phyloP scores from a whole-genome alignment of 2,329 filamentous ascomycete species.

The Diplodia seriata region DNA sequence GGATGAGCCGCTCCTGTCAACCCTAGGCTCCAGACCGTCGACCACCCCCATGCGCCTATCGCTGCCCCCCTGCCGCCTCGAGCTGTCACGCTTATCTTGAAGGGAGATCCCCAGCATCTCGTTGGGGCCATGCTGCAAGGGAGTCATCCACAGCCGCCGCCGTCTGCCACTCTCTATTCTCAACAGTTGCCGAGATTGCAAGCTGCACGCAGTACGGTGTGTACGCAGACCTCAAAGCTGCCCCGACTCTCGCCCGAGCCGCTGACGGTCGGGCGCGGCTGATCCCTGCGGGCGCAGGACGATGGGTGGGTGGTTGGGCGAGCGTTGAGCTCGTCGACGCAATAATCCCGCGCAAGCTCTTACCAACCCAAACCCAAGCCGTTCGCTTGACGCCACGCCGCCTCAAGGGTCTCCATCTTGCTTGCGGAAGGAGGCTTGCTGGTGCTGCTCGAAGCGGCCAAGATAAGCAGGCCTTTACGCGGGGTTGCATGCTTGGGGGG shows the following conservation, averaged over 20 bases:
- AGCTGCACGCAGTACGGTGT: background rate
- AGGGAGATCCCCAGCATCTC: conserved; percentile 14
- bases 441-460: conserved; percentile 11
- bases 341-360: conserved; percentile 18
- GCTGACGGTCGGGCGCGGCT: conserved; percentile 16
- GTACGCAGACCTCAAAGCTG: background rate
- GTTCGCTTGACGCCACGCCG: conserved; percentile 13
- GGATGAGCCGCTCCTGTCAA: conserved; percentile 14
- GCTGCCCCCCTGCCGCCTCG: conserved; percentile 8
- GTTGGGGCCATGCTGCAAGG: conserved; percentile 8
- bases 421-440: conserved; percentile 8
- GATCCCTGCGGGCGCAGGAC: conserved; percentile 19
- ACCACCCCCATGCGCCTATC: conserved; percentile 4
- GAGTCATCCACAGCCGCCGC: background rate
- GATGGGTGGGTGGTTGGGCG: conserved; percentile 18
- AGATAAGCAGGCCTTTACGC: conserved; percentile 20
- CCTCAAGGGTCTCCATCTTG: conserved; percentile 24
- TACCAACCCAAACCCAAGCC: background rate
- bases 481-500: conserved; percentile 15
- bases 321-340: conserved; percentile 13
- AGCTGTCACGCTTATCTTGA: conserved; percentile 17
- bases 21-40: conserved; percentile 14
- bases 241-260: conserved; percentile 14
- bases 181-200: background rate
- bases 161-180: background rate